phyloP scores from a whole-genome alignment of 495 filamentous ascomycete genomes.

The Lophium mytilinum region DNA sequence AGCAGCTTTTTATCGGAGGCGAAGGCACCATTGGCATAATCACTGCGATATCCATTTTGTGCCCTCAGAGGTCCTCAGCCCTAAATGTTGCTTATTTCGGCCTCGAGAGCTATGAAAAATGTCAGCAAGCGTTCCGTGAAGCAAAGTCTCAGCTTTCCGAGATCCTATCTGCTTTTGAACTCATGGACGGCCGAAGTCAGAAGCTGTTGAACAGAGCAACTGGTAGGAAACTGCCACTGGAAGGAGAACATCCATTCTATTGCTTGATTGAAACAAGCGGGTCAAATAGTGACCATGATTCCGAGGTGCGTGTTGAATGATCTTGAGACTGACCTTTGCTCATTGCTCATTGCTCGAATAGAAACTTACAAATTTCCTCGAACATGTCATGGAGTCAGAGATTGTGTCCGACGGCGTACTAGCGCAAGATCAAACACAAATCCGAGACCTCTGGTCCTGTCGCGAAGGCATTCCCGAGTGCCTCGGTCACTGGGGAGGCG shows the following conservation, averaged over 20 bases:
- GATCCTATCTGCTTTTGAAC: slow-evolving; percentile 93
- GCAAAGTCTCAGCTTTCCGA: slow-evolving; percentile 86
- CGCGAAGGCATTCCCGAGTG: slow-evolving; percentile 87
- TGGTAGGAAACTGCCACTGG: slow-evolving; percentile 68
- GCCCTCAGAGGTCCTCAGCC: slow-evolving; percentile 57
- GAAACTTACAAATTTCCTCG: slow-evolving; percentile 55
- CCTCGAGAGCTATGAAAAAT: slow-evolving; percentile 59
- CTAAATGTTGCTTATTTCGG: slow-evolving; percentile 30
- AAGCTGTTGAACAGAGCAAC: slow-evolving; percentile 63
- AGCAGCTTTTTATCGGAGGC: slow-evolving; percentile 92
- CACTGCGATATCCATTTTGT: slow-evolving; percentile 80
- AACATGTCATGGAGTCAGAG: slow-evolving; percentile 75
- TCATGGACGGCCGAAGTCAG: slow-evolving; percentile 86
- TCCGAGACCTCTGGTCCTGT: slow-evolving; percentile 79
- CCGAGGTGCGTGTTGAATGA: slow-evolving; percentile 36
- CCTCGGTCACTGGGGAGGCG: slow-evolving; percentile 82
- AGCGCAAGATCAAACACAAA: slow-evolving; percentile 86
- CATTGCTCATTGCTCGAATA: slow-evolving; percentile 10
- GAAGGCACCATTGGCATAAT: slow-evolving; percentile 95
- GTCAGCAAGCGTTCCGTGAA: slow-evolving; percentile 69
- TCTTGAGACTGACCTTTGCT: background rate
- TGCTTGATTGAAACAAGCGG: slow-evolving; percentile 94
- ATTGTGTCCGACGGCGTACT: slow-evolving; percentile 82
- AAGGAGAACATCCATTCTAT: slow-evolving; percentile 83
- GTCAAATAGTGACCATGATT: slow-evolving; percentile 86